Base-by-base conservation (phyloP, 768 basidiomycete species). In the Podaxis sp. region DNA sequence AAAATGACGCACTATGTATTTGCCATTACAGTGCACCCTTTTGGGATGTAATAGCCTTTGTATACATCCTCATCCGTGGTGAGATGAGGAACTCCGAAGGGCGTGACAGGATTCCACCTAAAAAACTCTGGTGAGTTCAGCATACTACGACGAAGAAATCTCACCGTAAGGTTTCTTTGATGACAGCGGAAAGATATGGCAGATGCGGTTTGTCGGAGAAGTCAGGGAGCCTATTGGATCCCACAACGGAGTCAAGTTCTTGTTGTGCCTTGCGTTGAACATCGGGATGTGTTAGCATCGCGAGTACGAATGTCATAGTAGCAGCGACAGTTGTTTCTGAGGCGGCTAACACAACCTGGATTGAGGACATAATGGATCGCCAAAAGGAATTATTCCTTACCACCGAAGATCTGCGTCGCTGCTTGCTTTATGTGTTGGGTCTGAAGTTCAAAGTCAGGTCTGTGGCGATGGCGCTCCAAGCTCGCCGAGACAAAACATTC, bases 161-260 rank as follows among this genome's bases (percentile, higher is more conserved):
- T 28, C 37, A 71, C 65, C 72, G 58, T 20, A 73, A 26, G 1
- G 57, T 40, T 50, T 73, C 71, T 40, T 67, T 71, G 13, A 70
- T 48, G 4, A 70, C 56, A 11, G 72, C 72, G 2, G 64, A 41
- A 33, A 69, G 58, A 55, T 73, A 73, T 0, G 71, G 70, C 4
- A 70, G 40, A 2, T 65, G 63, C 1, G 58, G 46, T 40, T 60
- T 36, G 37, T 74, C 72, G 3, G 61, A 63, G 38, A 73, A 71
- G 22, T 63, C 60, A n/a, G 71, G 72, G 10, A 73, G 59, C 3
- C 67, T 62, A 11, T 66, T 59, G 30, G 60, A n/a, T 1, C 56
- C 63, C 26, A 73, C 28, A 2, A 70, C 52, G 2, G 59, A 37
- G 51, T 75, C 74, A 1, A 77, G 58, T 52, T 77, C 67, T 54